These are phyloP conservation scores for Articulospora tetracladia DNA, from an alignment of 495 filamentous ascomycete species.

Conservation along the genomic window DNA sequence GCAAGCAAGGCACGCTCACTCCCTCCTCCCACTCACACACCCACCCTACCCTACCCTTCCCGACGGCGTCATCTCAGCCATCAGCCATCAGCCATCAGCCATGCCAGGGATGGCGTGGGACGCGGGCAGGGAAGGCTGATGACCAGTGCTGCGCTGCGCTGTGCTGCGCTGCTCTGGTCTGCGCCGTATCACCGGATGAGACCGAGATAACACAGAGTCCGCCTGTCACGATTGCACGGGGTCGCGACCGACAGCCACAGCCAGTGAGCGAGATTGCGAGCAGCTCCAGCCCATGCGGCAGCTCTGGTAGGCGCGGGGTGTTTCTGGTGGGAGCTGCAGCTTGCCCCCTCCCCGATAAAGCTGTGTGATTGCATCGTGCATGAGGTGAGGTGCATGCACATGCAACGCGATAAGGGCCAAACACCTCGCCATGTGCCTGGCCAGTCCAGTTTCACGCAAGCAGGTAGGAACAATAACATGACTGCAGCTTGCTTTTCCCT, in stretches of 20 bases:
- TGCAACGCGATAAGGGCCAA: neutral
- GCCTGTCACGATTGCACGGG: neutral
- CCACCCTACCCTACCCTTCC: neutral
- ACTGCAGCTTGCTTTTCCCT: no score
- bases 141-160: no score
- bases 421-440: neutral
- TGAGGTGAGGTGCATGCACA: neutral
- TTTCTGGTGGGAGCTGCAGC: neutral
- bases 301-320: neutral
- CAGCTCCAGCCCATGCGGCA: neutral
- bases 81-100: constrained; percentile 1
- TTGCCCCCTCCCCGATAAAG: neutral
- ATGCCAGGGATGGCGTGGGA: neutral
- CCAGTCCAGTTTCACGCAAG: neutral
- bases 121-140: neutral
- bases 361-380: neutral
- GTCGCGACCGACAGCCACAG: neutral
- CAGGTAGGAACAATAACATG: neutral
- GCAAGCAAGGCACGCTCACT: constrained; percentile 4
- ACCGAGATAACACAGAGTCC: neutral
- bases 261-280: neutral
- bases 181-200: constrained; percentile 1
- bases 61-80: constrained; percentile 1
- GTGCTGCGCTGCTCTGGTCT: no score
- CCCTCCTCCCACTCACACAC: neutral